A percentile compares a stretch with the other conserved stretches of the same genome.
phyloP scores from a whole-genome alignment of 2,329 filamentous ascomycete genomes.

The Mariannaea elegans region DNA sequence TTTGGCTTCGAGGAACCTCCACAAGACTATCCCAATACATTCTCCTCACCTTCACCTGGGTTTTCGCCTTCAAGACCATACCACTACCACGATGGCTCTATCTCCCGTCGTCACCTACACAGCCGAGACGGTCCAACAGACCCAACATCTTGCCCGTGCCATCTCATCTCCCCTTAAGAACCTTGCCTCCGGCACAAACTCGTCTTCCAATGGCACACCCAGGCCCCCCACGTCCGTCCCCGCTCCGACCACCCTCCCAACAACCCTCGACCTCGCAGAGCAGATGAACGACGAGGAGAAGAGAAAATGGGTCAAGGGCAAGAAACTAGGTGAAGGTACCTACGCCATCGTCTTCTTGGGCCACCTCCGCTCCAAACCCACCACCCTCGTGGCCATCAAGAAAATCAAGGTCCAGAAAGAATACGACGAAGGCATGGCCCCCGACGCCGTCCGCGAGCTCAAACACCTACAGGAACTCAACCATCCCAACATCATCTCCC shows the following conservation, averaged over 20 bases:
- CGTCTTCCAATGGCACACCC: conserved; percentile 57
- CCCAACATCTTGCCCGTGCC: conserved; percentile 43
- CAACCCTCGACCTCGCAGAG: conserved; percentile 72
- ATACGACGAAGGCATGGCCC: conserved; percentile 89
- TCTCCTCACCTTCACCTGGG: too few species aligned
- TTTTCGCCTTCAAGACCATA: neutral
- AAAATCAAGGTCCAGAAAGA: conserved; percentile 90
- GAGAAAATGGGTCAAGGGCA: conserved; percentile 91
- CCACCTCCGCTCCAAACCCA: conserved; percentile 77
- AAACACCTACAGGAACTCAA: conserved; percentile 93
- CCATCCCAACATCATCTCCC: conserved; percentile 94
- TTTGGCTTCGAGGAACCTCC: neutral
- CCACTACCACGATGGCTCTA: conserved; percentile 51
- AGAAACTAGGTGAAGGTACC: conserved; percentile 93
- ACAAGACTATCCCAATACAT: neutral
- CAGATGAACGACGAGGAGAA: conserved; percentile 85
- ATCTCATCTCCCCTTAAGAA: conserved; percentile 57
- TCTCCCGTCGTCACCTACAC: conserved; percentile 57
- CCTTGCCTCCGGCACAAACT: conserved; percentile 40
- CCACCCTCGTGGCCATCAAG: conserved; percentile 86
- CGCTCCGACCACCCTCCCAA: conserved; percentile 43
- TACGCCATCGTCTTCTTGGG: conserved; percentile 96
- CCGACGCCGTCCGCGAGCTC: conserved; percentile 95
- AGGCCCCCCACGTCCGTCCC: conserved; percentile 43
- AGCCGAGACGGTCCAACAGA: conserved; percentile 44